Percentiles rank a stretch among this genome's conserved stretches.
phyloP scores from a whole-genome alignment of 306 rosid genomes.

The Echinosophora koreensis region DNA sequence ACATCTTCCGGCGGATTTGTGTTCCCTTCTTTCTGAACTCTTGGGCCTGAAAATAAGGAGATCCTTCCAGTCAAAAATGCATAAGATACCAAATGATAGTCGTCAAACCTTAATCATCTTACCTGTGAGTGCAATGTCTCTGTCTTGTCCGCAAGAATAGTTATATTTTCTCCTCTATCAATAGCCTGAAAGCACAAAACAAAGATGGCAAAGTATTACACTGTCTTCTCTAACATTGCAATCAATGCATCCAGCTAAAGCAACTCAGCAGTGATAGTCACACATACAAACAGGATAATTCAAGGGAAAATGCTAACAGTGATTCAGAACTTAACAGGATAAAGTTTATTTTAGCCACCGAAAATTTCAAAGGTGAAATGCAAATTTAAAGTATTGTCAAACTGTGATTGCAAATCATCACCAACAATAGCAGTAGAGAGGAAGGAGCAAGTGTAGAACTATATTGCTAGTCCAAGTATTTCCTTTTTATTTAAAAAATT shows the following conservation, averaged over 20 bases:
- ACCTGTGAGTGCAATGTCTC: slow-evolving; percentile 84
- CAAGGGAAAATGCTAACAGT: not conserved
- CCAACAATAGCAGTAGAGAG: not conserved
- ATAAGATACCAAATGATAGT: slow-evolving; percentile 9
- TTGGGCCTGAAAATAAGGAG: slow-evolving; percentile 71
- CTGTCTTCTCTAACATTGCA: slow-evolving; percentile 3
- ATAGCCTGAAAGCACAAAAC: slow-evolving; percentile 62
- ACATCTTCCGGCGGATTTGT: slow-evolving; percentile 81
- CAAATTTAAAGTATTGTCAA: slow-evolving; percentile 2
- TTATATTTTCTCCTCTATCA: slow-evolving; percentile 88
- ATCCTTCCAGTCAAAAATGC: slow-evolving; percentile 42
- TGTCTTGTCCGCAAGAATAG: slow-evolving; percentile 76
- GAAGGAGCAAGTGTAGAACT: not conserved
- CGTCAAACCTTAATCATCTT: slow-evolving; percentile 39
- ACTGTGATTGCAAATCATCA: not conserved
- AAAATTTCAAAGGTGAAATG: not conserved
- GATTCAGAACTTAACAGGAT: slow-evolving; percentile 1
- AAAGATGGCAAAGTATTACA: slow-evolving; percentile 18
- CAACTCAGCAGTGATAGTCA: slow-evolving; percentile 31
- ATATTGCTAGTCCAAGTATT: not conserved
- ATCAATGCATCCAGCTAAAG: slow-evolving; percentile 15
- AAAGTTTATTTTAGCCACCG: not conserved
- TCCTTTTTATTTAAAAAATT: not conserved
- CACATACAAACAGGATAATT: slow-evolving; percentile 5
- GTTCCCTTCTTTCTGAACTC: slow-evolving; percentile 74